phyloP scores from a whole-genome alignment of 257 asterid species.

The Salvia rosmarinus region DNA sequence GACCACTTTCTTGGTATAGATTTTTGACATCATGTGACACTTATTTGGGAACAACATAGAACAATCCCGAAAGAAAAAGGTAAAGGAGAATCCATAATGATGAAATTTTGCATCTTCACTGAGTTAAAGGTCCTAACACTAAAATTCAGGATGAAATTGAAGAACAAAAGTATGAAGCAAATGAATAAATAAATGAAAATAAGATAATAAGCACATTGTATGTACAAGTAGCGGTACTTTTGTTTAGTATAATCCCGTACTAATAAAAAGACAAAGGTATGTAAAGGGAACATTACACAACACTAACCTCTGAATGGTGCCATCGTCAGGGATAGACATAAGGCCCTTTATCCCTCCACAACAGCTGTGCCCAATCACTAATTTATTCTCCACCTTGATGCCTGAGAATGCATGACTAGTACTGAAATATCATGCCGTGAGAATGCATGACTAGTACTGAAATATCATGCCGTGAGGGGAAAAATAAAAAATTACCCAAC shows the following conservation, averaged over 20 bases:
- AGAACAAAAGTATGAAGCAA: neutral
- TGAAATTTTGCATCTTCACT: neutral
- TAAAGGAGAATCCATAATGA: neutral
- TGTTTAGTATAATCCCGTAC: neutral
- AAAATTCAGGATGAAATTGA: neutral
- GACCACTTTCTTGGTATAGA: too few relatives aligned
- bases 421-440: too few relatives aligned
- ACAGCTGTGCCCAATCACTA: slow-evolving; percentile 84
- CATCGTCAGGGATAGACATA: slow-evolving; percentile 89
- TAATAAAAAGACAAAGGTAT: neutral
- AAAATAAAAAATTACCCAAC: too few relatives aligned
- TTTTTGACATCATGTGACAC: too few relatives aligned
- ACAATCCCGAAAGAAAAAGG: neutral
- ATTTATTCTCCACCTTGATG: neutral
- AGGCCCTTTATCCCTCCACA: slow-evolving; percentile 96
- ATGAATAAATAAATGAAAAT: neutral
- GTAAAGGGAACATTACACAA: neutral
- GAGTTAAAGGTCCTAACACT: neutral
- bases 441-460: too few relatives aligned
- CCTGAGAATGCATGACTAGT: too few relatives aligned
- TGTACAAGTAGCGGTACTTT: neutral
- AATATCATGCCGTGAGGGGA: too few relatives aligned
- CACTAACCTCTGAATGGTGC: slow-evolving; percentile 61
- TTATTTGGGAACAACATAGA: too few relatives aligned
- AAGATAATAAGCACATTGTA: too few relatives aligned